These are phyloP conservation scores for Lithohypha guttulata DNA, from an alignment of 2,329 filamentous ascomycete genomes.

Conservation along the genomic window DNA sequence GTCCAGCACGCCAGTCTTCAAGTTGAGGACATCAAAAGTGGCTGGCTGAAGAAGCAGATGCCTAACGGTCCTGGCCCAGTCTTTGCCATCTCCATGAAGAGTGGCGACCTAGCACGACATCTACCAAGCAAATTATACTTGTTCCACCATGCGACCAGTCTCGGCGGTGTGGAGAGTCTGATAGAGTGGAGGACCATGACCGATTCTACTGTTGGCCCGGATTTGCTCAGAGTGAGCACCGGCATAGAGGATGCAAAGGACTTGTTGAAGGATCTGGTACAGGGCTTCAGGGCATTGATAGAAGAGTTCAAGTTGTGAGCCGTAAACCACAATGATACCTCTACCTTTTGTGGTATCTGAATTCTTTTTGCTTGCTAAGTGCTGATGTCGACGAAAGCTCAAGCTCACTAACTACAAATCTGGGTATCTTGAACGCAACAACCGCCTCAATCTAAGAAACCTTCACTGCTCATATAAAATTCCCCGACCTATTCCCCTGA, in stretches of 20 bases:
- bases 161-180: conserved; percentile 88
- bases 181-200: conserved; percentile 95
- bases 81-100: conserved; percentile 61
- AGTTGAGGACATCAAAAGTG: conserved; percentile 44
- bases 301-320: conserved; percentile 21
- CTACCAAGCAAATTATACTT: conserved; percentile 69
- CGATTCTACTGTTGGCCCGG: conserved; percentile 60
- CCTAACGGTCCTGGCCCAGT: conserved; percentile 81
- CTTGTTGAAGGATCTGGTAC: conserved; percentile 61
- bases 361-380: too few species aligned
- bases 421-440: too few species aligned
- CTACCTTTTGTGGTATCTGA: too few species aligned
- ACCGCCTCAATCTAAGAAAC: too few species aligned
- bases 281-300: conserved; percentile 51
- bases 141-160: conserved; percentile 89
- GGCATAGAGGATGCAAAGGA: conserved; percentile 84
- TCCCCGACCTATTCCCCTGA: background rate
- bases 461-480: conserved; percentile 6
- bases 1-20: conserved; percentile 76
- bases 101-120: conserved; percentile 48
- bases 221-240: conserved; percentile 68
- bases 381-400: too few species aligned
- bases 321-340: background rate
- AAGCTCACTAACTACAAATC: too few species aligned
- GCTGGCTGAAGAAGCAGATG: conserved; percentile 81